A percentile compares a stretch with the other conserved stretches of the same genome.
Conservation (phyloP, 495 filamentous ascomycete genomes). For the Chaetomium tenue region DNA sequence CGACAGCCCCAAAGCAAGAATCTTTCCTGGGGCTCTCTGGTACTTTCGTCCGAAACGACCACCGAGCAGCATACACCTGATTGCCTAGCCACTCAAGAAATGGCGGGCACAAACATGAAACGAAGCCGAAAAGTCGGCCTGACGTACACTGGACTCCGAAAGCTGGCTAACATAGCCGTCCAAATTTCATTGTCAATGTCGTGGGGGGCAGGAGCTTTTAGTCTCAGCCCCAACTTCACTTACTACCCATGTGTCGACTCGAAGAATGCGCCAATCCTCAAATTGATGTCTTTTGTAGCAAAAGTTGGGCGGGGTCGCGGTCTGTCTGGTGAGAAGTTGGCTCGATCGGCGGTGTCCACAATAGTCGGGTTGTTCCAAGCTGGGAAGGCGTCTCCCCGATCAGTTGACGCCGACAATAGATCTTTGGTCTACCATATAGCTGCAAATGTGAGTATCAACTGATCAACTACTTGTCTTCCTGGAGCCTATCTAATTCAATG, state of each 20-base stretch:
- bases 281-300: neutral
- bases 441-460: neutral
- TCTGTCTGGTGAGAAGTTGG: neutral
- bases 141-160: conserved; percentile 2
- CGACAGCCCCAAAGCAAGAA: neutral
- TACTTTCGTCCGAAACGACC: neutral
- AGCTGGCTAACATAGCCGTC: neutral
- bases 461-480: too few relatives aligned
- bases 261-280: neutral
- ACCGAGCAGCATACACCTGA: neutral
- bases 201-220: neutral
- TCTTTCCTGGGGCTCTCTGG: neutral
- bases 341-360: neutral
- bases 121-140: neutral
- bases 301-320: too few relatives aligned
- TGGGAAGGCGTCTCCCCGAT: neutral
- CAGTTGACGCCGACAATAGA: neutral
- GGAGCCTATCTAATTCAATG: too few relatives aligned
- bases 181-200: neutral
- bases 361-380: neutral
- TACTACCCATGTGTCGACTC: conserved; percentile 4
- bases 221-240: conserved; percentile 2
- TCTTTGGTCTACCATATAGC: neutral
- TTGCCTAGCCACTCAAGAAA: neutral
- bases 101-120: neutral